A percentile compares a stretch with the other conserved stretches of the same genome.
These are phyloP conservation scores for Lichtheimia ramosa DNA, from an alignment of 371 early-diverging fungal genomes.

Conservation along the genomic window DNA sequence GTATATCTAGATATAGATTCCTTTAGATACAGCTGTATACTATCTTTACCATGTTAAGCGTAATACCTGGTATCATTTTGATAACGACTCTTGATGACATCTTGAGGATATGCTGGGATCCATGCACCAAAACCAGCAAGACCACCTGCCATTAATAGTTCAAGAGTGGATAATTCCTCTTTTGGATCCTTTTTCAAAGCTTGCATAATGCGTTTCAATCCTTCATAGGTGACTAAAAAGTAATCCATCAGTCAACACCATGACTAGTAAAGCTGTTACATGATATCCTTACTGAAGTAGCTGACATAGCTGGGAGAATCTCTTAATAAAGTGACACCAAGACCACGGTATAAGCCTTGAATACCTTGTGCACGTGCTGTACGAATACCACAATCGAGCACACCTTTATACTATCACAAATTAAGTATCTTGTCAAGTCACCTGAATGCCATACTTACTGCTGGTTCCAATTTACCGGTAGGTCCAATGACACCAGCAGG, in stretches of 20 bases:
- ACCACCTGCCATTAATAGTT: slow-evolving; percentile 83
- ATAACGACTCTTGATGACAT: slow-evolving; percentile 83
- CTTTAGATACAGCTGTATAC: not conserved
- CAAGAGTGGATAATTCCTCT: slow-evolving; percentile 48
- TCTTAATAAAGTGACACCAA: slow-evolving; percentile 77
- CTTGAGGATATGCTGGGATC: slow-evolving; percentile 88
- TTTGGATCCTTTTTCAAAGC: slow-evolving; percentile 48
- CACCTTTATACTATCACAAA: slow-evolving; percentile 60
- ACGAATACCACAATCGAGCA: slow-evolving; percentile 74
- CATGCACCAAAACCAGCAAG: slow-evolving; percentile 83
- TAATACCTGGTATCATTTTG: slow-evolving; percentile 58
- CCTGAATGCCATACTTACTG: slow-evolving; percentile 38
- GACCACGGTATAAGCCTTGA: slow-evolving; percentile 78
- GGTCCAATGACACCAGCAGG: slow-evolving; percentile 37
- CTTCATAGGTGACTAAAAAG: slow-evolving; percentile 65
- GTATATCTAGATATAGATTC: slow-evolving; percentile 18
- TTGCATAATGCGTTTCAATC: slow-evolving; percentile 57
- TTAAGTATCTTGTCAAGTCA: not conserved
- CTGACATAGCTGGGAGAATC: slow-evolving; percentile 84
- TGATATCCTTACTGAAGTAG: slow-evolving; percentile 69
- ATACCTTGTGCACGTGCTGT: slow-evolving; percentile 70
- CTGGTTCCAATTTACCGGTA: slow-evolving; percentile 36
- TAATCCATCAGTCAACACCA: not conserved
- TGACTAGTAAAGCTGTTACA: not conserved
- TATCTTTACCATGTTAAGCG: not conserved